A percentile compares a stretch with the other conserved stretches of the same genome.
These are phyloP conservation scores for Verbascum thapsus DNA, from an alignment of 257 asterid species.

Conservation along the genomic window DNA sequence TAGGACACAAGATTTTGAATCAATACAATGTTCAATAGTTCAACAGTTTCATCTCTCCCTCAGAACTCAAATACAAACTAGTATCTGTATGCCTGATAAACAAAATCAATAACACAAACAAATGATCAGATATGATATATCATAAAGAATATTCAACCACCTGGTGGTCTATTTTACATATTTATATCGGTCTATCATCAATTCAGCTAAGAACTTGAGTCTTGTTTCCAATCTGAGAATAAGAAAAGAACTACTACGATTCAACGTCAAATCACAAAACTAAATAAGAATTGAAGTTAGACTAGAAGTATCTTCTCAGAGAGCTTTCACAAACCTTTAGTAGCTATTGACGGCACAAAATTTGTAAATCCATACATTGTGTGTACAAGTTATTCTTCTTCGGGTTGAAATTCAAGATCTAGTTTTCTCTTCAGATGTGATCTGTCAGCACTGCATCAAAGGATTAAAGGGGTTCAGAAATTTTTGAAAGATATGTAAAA, in stretches of 20 bases:
- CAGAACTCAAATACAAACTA: slow-evolving; percentile 19
- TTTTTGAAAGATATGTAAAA: not conserved
- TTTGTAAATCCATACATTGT: slow-evolving; percentile 20
- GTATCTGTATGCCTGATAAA: not conserved
- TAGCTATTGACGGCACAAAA: slow-evolving; percentile 19
- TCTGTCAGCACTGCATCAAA: slow-evolving; percentile 79
- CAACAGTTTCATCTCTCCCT: not conserved
- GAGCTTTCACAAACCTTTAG: slow-evolving; percentile 33
- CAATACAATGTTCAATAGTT: too few relatives aligned
- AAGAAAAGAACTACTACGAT: slow-evolving; percentile 11
- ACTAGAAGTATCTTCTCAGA: not conserved
- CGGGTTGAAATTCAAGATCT: slow-evolving; percentile 91
- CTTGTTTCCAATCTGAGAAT: slow-evolving; percentile 11
- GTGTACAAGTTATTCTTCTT: slow-evolving; percentile 53
- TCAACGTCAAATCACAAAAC: not conserved
- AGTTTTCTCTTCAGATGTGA: slow-evolving; percentile 92
- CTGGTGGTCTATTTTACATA: slow-evolving; percentile 17
- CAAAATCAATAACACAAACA: not conserved
- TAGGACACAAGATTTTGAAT: too few relatives aligned
- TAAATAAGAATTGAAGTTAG: not conserved
- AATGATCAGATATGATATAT: not conserved
- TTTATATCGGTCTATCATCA: not conserved
- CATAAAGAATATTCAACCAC: not conserved
- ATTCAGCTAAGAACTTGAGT: slow-evolving; percentile 2
- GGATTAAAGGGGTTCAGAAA: slow-evolving; percentile 11